A percentile compares a stretch with the other conserved stretches of the same genome.
phyloP scores from a whole-genome alignment of 108 stramenopile species.

The Cyclotella choctawhatcheeana region DNA sequence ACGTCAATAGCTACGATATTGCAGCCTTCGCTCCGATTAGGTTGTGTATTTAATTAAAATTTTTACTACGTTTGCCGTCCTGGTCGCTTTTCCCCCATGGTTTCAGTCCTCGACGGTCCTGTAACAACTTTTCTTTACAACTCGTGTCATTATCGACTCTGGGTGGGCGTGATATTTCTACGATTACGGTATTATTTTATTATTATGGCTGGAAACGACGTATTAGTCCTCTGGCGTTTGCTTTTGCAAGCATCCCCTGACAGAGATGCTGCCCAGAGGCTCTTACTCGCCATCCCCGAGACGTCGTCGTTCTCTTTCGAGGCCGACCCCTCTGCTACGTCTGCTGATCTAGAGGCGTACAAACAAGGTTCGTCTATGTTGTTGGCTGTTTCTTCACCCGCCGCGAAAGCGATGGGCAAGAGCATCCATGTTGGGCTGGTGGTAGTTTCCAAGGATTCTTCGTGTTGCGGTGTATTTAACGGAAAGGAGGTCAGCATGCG shows the following conservation, averaged over 20 bases:
- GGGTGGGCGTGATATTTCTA: background rate
- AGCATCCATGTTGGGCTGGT: background rate
- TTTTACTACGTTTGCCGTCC: background rate
- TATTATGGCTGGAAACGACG: background rate
- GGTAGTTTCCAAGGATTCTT: background rate
- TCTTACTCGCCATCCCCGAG: background rate
- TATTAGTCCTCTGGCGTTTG: background rate
- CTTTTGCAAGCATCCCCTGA: background rate
- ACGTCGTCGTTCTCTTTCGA: constrained; percentile 1
- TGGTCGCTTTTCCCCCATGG: background rate
- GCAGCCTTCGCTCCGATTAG: constrained; percentile 8
- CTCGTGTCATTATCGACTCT: constrained; percentile 1
- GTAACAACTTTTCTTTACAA: background rate
- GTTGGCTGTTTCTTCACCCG: background rate
- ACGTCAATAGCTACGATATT: constrained; percentile 12
- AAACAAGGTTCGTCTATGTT: background rate
- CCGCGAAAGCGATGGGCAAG: background rate
- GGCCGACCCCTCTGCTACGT: background rate
- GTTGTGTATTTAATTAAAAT: constrained; percentile 7
- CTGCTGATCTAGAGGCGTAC: background rate
- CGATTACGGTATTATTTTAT: background rate
- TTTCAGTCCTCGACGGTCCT: background rate
- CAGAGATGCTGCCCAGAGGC: background rate
- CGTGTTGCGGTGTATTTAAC: constrained; percentile 3
- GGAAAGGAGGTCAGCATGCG: background rate